Evolutionary conservation across 345 rosid species (phyloP), one percentile per base, ranked within the genome.

Genomic region (Pistacia atlantica): DNA sequence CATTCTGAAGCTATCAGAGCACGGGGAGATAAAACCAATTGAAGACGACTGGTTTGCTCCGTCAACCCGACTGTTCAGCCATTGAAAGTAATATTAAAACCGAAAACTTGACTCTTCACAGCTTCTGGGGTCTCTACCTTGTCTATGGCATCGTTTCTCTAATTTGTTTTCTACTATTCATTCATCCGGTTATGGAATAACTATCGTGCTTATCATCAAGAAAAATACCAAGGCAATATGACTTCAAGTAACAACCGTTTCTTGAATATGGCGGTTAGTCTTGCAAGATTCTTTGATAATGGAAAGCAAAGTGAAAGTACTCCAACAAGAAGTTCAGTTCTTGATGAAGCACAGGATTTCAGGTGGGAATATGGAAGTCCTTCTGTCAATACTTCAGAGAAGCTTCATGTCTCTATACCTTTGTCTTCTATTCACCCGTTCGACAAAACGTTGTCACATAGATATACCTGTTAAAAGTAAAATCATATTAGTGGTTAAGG

Each of bases 121-220:
- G 83, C 71, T 90, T 90, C 83, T 85, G 83, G 89, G 88, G 80
- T 65, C 86, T 90, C 65, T 87, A 59, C 64, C 35, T 80, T 28
- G 11, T 76, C 65, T 79, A 84, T 33, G 83, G 82, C n/a, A 79
- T 62, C 14, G 78, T 81, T 33, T 88, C 93, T 55, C 69, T 83
- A 0, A 55, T 80, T 37, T 86, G 90, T 78, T 75, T 76, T 57
- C 69, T 88, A 20, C n/a, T 82, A 14, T 75, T 25, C 25, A 25
- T 25, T 25, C 25, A 25, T 25, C 25, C 25, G 25, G 25, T 25
- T 25, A 0, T 25, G 25, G 25, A 25, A 25, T 0, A 25, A 25
- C 25, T 25, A 25, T 25, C 25, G 0, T 25, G 25, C 25, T 25
- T 25, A 25, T 25, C 25, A 25, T 25, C 25, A 25, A 25, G 25